phyloP scores from a whole-genome alignment of 192 early-diverging fungal genomes.

The Pilobolus umbonatus region DNA sequence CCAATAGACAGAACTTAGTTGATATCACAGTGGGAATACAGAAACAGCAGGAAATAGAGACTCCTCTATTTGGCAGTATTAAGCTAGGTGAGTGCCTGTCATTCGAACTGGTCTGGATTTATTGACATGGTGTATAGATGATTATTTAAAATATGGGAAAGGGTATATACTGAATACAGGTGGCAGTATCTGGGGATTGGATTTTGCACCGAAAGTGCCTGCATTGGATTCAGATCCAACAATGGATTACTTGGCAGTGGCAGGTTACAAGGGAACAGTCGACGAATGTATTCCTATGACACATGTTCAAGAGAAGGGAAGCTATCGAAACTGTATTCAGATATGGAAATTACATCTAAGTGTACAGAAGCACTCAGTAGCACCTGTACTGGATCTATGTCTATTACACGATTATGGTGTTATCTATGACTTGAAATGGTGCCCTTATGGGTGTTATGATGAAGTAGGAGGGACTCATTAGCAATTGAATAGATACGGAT shows the following conservation, averaged over 20 bases:
- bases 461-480: slow-evolving; percentile 1
- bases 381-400: slow-evolving; percentile 34
- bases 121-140: slow-evolving; percentile 1
- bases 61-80: not conserved
- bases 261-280: slow-evolving; percentile 24
- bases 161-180: slow-evolving; percentile 35
- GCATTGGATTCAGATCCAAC: not conserved
- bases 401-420: slow-evolving; percentile 37
- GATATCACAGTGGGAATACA: slow-evolving; percentile 6
- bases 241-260: slow-evolving; percentile 38
- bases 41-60: not conserved
- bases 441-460: slow-evolving; percentile 41
- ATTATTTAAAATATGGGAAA: slow-evolving; percentile 16
- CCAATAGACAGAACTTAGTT: not conserved
- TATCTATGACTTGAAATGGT: slow-evolving; percentile 35
- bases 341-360: slow-evolving; percentile 34
- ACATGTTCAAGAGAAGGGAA: not conserved
- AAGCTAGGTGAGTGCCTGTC: not conserved
- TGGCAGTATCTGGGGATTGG: slow-evolving; percentile 33
- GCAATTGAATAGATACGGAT: not conserved
- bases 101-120: not conserved
- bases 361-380: not conserved
- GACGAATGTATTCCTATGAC: slow-evolving; percentile 25
- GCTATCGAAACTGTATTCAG: slow-evolving; percentile 32
- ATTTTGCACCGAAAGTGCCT: slow-evolving; percentile 29